Conservation (phyloP, 2,329 filamentous ascomycete genomes). For the Pseudopithomyces maydicus region DNA sequence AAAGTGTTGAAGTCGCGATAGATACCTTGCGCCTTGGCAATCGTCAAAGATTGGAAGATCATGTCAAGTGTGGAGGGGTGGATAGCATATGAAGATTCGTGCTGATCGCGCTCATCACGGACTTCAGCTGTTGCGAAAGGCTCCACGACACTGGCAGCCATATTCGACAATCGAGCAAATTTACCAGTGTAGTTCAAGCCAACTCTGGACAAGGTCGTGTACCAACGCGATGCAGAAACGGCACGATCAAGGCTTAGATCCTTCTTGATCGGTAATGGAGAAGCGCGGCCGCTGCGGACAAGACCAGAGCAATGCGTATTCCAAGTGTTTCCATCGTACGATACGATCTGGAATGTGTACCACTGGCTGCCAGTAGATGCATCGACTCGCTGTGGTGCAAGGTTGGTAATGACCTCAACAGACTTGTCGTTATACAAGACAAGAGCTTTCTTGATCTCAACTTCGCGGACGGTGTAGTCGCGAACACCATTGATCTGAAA, state of each 20-base stretch:
- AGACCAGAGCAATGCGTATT: slow-evolving; percentile 24
- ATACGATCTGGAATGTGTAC: slow-evolving; percentile 23
- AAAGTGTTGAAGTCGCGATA: slow-evolving; percentile 2
- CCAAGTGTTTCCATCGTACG: slow-evolving; percentile 20
- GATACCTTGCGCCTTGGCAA: slow-evolving; percentile 6
- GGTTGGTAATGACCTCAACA: slow-evolving; percentile 12
- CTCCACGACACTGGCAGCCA: neutral
- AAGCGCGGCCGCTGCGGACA: neutral
- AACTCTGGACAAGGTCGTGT: neutral
- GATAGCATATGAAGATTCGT: slow-evolving; percentile 9
- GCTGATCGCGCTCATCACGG: neutral
- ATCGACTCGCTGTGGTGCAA: slow-evolving; percentile 6
- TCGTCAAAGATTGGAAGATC: slow-evolving; percentile 11
- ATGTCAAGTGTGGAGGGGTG: slow-evolving; percentile 14
- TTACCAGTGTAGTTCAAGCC: neutral
- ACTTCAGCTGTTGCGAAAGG: neutral
- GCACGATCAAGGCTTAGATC: neutral
- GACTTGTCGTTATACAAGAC: slow-evolving; percentile 5
- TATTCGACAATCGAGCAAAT: neutral
- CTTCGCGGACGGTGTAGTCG: slow-evolving; percentile 2
- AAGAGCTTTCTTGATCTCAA: slow-evolving; percentile 9
- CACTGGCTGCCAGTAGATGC: slow-evolving; percentile 14
- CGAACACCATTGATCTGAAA: neutral
- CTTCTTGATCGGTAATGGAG: neutral
- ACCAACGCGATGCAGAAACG: neutral